Evolutionary conservation across 1,284 basidiomycete genomes (phyloP).

Genomic region (Ganoderma meredithae): DNA sequence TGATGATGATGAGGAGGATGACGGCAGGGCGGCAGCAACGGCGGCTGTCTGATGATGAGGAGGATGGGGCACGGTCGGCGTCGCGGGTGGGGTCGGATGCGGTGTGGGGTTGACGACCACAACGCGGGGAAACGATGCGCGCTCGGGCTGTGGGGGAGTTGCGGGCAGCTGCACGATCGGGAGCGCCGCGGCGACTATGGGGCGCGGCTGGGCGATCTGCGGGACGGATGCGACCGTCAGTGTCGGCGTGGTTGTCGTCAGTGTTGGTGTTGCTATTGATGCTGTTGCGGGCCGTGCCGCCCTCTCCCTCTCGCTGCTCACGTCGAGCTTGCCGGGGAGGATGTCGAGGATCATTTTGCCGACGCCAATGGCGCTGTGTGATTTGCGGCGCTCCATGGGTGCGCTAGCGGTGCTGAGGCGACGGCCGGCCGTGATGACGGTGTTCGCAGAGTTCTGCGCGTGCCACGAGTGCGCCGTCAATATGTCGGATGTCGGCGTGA

Average conservation of each 20-base stretch:
- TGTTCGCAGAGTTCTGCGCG: slow-evolving; percentile 33
- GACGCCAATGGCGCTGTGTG: slow-evolving; percentile 42
- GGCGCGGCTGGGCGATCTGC: slow-evolving; percentile 37
- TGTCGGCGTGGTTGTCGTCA: not conserved
- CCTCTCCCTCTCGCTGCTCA: slow-evolving; percentile 29
- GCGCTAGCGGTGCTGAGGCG: slow-evolving; percentile 40
- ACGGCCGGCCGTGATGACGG: slow-evolving; percentile 35
- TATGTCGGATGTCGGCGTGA: slow-evolving; percentile 21
- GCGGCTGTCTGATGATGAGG: slow-evolving; percentile 25
- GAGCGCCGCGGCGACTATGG: slow-evolving; percentile 36
- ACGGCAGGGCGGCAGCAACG: slow-evolving; percentile 14
- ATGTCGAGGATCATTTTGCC: slow-evolving; percentile 67
- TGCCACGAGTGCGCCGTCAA: slow-evolving; percentile 40
- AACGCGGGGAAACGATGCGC: slow-evolving; percentile 51
- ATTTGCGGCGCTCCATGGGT: slow-evolving; percentile 41
- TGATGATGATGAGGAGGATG: slow-evolving; percentile 21
- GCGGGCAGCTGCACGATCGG: slow-evolving; percentile 43
- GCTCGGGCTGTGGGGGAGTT: slow-evolving; percentile 36
- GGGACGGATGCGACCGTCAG: not conserved
- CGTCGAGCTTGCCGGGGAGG: slow-evolving; percentile 49
- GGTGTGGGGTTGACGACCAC: slow-evolving; percentile 63
- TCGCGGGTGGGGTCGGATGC: slow-evolving; percentile 64
- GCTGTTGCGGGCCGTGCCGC: slow-evolving; percentile 15
- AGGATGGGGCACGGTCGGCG: slow-evolving; percentile 45
- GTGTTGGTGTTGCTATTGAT: not conserved